phyloP scores from a whole-genome alignment of 225 moss, liverwort and hornwort genomes.

The Sphagnum tenellum region DNA sequence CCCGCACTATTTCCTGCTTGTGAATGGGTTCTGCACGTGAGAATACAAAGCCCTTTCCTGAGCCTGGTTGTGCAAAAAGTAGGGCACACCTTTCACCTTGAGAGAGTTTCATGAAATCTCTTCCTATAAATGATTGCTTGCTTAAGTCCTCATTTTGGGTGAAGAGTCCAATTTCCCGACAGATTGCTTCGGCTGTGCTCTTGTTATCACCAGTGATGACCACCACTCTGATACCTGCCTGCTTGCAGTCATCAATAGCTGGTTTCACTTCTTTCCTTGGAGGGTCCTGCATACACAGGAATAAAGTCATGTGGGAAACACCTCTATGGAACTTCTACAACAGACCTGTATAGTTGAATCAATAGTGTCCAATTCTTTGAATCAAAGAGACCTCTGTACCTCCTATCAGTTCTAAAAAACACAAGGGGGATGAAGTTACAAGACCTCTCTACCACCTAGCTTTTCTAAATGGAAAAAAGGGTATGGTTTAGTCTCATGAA shows the following conservation, averaged over 20 bases:
- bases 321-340: background rate
- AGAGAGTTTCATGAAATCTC: conserved; percentile 44
- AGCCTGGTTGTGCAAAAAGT: conserved; percentile 20
- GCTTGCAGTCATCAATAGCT: conserved; percentile 47
- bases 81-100: conserved; percentile 24
- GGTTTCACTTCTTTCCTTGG: conserved; percentile 45
- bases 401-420: no score
- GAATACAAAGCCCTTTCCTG: conserved; percentile 40
- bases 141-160: conserved; percentile 33
- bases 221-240: conserved; percentile 46
- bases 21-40: conserved; percentile 61
- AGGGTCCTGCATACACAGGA: conserved; percentile 31
- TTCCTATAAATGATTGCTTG: conserved; percentile 26
- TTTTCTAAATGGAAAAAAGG: no score
- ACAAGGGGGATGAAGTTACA: no score
- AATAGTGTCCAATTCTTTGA: no score
- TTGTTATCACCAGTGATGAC: conserved; percentile 63
- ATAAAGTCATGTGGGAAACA: no score
- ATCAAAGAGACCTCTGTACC: no score
- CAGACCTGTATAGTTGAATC: background rate
- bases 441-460: no score
- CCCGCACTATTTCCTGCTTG: conserved; percentile 59
- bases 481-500: no score
- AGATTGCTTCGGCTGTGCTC: conserved; percentile 50
- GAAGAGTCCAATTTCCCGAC: conserved; percentile 52